Conservation (phyloP, 305 asterid genomes). For the Ruellia speciosa region DNA sequence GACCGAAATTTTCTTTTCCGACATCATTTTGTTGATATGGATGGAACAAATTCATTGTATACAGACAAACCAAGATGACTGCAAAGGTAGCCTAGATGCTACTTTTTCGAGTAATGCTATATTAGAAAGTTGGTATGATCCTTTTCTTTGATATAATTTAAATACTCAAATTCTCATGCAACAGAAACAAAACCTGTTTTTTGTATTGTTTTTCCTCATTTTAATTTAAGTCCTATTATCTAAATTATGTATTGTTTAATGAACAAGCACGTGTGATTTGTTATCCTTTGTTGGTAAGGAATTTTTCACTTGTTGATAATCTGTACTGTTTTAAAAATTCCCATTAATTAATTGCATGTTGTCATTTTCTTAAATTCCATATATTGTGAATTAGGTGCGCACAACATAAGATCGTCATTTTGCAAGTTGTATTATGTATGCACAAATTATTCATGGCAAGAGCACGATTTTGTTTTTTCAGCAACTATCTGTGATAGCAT, state of each 20-base stretch:
- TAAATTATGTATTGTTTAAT: neutral
- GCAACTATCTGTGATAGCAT: too few species aligned
- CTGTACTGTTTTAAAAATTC: neutral
- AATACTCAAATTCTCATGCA: slow-evolving; percentile 1
- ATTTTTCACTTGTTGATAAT: neutral
- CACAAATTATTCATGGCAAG: too few species aligned
- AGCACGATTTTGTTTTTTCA: too few species aligned
- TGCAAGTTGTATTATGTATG: too few species aligned
- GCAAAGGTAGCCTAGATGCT: neutral
- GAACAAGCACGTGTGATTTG: too few species aligned
- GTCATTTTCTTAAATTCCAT: too few species aligned
- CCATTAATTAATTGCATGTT: neutral
- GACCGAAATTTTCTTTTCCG: neutral
- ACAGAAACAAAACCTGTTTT: neutral
- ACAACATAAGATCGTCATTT: too few species aligned
- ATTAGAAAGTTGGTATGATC: neutral
- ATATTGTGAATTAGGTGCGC: too few species aligned
- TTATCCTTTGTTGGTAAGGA: neutral
- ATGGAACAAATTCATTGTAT: neutral
- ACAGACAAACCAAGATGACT: neutral
- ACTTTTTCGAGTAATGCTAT: neutral
- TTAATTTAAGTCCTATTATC: neutral
- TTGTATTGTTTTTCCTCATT: too few species aligned
- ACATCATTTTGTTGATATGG: neutral
- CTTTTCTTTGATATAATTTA: neutral